These are phyloP conservation scores for Microbotryum intermedium DNA, from an alignment of 1,284 basidiomycete genomes.

Conservation along the genomic window DNA sequence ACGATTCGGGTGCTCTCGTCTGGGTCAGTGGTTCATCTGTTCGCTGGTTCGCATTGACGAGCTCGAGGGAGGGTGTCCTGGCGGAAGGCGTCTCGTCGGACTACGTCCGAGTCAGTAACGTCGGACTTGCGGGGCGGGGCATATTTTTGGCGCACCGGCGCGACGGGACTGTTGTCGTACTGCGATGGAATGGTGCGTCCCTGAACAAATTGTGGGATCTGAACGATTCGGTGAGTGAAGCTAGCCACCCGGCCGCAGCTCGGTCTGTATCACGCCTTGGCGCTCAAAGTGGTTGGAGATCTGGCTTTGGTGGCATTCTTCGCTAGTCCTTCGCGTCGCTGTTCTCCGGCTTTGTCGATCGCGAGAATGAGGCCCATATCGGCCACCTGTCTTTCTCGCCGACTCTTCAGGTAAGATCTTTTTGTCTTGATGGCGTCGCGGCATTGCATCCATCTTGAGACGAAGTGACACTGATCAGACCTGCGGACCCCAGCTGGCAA, in stretches of 20 bases:
- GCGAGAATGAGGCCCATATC: constrained; percentile 53
- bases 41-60: not conserved
- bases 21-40: not conserved
- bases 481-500: constrained; percentile 35
- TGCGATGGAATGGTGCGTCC: constrained; percentile 43
- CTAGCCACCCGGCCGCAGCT: constrained; percentile 5
- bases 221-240: constrained; percentile 48
- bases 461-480: not conserved
- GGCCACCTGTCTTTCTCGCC: constrained; percentile 67
- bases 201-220: constrained; percentile 53
- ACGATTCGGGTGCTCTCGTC: not conserved
- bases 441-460: not conserved
- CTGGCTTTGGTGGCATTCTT: not conserved
- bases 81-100: not conserved
- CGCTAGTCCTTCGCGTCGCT: constrained; percentile 36
- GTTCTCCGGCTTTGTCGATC: constrained; percentile 51
- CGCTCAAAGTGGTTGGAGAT: too few relatives aligned
- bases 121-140: constrained; percentile 36
- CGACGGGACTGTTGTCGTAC: constrained; percentile 51
- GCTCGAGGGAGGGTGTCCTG: not conserved
- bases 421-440: constrained; percentile 15
- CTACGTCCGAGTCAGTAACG: constrained; percentile 28
- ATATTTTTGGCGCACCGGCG: constrained; percentile 43
- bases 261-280: not conserved
- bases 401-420: constrained; percentile 46